A percentile compares a stretch with the other conserved stretches of the same genome.
Conservation (phyloP, 495 filamentous ascomycete genomes). For the Tuber magnatum region DNA sequence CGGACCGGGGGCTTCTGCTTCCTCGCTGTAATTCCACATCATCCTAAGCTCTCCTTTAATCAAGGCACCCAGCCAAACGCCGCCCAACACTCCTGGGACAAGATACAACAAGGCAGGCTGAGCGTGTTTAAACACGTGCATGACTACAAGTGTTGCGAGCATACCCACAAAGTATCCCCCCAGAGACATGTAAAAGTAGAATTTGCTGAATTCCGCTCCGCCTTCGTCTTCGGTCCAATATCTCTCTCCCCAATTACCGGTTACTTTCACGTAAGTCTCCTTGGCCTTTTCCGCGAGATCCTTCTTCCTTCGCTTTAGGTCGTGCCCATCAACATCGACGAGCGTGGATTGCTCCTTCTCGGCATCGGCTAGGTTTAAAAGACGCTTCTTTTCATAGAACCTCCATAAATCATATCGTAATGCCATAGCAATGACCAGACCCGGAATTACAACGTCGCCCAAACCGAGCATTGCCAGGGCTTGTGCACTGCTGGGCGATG, state of each 20-base stretch:
- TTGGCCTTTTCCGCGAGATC: constrained; percentile 38
- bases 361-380: constrained; percentile 18
- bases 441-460: constrained; percentile 90
- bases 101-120: constrained; percentile 92
- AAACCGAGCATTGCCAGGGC: constrained; percentile 79
- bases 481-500: constrained; percentile 14
- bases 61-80: constrained; percentile 73
- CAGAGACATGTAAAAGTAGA: constrained; percentile 76
- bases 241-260: constrained; percentile 71
- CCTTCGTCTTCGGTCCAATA: constrained; percentile 61
- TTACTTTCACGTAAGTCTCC: constrained; percentile 48
- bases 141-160: constrained; percentile 65
- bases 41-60: constrained; percentile 58
- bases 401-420: constrained; percentile 77
- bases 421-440: constrained; percentile 80
- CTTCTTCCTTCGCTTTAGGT: constrained; percentile 39
- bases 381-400: constrained; percentile 27
- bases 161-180: constrained; percentile 74
- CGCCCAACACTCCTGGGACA: constrained; percentile 72
- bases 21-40: constrained; percentile 81
- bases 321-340: constrained; percentile 39
- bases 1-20: constrained; percentile 30
- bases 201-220: constrained; percentile 61
- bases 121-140: constrained; percentile 69
- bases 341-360: constrained; percentile 27